phyloP scores from a whole-genome alignment of 2,329 filamentous ascomycete species.

The Ceratocystis lukuohia region DNA sequence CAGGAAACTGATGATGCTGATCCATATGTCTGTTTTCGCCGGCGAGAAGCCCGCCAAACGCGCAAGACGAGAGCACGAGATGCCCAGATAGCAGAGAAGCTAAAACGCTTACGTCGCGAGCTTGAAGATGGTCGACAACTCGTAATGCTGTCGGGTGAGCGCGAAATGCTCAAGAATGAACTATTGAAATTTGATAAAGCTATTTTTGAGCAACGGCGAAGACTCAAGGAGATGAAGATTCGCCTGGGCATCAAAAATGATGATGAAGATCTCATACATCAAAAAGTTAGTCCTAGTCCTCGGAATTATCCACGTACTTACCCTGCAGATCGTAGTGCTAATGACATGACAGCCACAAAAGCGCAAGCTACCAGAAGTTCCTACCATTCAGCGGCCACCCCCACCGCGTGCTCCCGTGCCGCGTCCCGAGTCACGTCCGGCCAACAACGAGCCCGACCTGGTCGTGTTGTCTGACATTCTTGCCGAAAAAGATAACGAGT shows the following conservation, averaged over 20 bases:
- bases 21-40: slow-evolving; percentile 94
- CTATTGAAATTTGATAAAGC: slow-evolving; percentile 59
- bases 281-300: slow-evolving; percentile 51
- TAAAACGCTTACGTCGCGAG: slow-evolving; percentile 81
- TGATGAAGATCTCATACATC: slow-evolving; percentile 88
- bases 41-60: slow-evolving; percentile 84
- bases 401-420: slow-evolving; percentile 51
- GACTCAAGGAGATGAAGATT: slow-evolving; percentile 78
- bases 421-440: slow-evolving; percentile 5
- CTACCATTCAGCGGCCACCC: slow-evolving; percentile 47
- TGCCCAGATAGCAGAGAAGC: slow-evolving; percentile 84
- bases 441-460: slow-evolving; percentile 59
- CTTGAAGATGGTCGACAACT: slow-evolving; percentile 78
- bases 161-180: slow-evolving; percentile 68
- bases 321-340: slow-evolving; percentile 24
- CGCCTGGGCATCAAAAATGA: slow-evolving; percentile 80
- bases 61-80: slow-evolving; percentile 91
- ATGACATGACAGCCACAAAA: slow-evolving; percentile 51
- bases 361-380: slow-evolving; percentile 46
- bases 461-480: slow-evolving; percentile 61
- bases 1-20: slow-evolving; percentile 91
- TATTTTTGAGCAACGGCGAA: slow-evolving; percentile 70
- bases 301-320: slow-evolving; percentile 14
- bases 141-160: slow-evolving; percentile 61
- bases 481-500: slow-evolving; percentile 67